Evolutionary conservation across 768 basidiomycete genomes (phyloP).

Genomic region (Podaxis sp.): DNA sequence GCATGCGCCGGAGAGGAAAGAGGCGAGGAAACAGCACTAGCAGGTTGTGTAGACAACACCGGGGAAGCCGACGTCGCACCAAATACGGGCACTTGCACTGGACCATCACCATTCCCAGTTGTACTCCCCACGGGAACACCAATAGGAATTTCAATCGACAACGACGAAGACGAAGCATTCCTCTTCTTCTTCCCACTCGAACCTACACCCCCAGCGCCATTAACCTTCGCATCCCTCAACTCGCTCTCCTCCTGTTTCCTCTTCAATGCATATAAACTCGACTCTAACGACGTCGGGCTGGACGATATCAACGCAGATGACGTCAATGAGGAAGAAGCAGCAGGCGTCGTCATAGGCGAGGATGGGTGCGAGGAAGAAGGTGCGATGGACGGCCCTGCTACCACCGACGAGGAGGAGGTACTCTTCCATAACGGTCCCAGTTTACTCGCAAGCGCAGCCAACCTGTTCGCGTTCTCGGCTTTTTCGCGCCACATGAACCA

Average conservation of each 20-base stretch:
- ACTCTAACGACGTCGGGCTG: neutral
- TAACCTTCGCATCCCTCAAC: neutral
- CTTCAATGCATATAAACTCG: neutral
- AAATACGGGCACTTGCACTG: neutral
- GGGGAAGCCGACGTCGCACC: neutral
- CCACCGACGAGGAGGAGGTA: neutral
- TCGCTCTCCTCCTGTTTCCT: slow-evolving; percentile 4
- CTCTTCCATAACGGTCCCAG: slow-evolving; percentile 5
- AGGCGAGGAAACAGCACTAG: slow-evolving; percentile 2
- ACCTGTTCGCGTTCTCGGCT: neutral
- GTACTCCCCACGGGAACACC: neutral
- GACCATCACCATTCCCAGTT: neutral
- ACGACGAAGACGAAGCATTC: neutral
- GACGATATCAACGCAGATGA: neutral
- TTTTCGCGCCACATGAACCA: slow-evolving; percentile 17
- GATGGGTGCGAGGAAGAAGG: neutral
- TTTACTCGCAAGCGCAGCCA: neutral
- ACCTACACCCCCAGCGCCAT: neutral
- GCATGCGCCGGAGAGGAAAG: neutral
- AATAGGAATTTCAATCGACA: slow-evolving; percentile 8
- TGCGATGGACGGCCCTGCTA: no score
- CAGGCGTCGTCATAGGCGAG: neutral
- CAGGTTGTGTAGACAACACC: neutral
- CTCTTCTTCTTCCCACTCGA: neutral
- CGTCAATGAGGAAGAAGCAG: neutral